phyloP scores from a whole-genome alignment of 768 basidiomycete genomes.

The Tubosaeta brunneosetosa region DNA sequence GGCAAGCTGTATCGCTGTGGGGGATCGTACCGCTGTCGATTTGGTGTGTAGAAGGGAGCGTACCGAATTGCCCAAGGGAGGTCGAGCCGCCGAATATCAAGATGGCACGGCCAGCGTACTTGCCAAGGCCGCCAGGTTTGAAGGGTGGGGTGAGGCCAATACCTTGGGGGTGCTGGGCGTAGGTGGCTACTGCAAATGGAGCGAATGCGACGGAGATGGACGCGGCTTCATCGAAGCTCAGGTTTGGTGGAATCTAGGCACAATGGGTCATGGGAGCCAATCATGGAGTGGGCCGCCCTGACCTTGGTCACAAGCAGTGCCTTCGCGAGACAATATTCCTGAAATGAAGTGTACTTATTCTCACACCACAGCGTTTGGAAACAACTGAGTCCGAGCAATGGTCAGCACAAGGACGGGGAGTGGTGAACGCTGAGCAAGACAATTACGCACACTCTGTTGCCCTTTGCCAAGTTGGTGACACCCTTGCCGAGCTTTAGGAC shows the following conservation, averaged over 20 bases:
- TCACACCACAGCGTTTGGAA: not conserved
- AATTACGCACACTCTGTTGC: constrained; percentile 34
- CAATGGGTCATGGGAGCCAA: not conserved
- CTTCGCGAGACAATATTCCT: constrained; percentile 21
- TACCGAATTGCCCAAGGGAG: constrained; percentile 38
- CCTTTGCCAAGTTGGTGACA: constrained; percentile 30
- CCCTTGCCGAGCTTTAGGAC: constrained; percentile 35
- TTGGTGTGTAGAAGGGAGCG: not conserved
- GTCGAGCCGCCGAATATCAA: constrained; percentile 35
- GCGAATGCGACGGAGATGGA: constrained; percentile 31
- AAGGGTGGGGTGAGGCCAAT: constrained; percentile 26
- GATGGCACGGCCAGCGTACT: constrained; percentile 28
- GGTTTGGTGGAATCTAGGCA: constrained; percentile 28
- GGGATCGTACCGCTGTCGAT: not conserved
- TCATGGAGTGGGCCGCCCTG: not conserved
- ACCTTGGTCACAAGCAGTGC: constrained; percentile 21
- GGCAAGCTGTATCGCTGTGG: constrained; percentile 30
- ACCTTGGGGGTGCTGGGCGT: constrained; percentile 21
- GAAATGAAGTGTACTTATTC: constrained; percentile 11
- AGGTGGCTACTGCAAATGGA: constrained; percentile 34
- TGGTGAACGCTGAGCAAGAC: not conserved
- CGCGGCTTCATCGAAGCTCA: constrained; percentile 35
- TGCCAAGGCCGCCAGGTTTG: constrained; percentile 23
- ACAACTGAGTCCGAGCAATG: not conserved
- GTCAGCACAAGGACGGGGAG: not conserved